These are phyloP conservation scores for Trichoderma koningii DNA, from an alignment of 2,329 filamentous ascomycete genomes.

Conservation along the genomic window DNA sequence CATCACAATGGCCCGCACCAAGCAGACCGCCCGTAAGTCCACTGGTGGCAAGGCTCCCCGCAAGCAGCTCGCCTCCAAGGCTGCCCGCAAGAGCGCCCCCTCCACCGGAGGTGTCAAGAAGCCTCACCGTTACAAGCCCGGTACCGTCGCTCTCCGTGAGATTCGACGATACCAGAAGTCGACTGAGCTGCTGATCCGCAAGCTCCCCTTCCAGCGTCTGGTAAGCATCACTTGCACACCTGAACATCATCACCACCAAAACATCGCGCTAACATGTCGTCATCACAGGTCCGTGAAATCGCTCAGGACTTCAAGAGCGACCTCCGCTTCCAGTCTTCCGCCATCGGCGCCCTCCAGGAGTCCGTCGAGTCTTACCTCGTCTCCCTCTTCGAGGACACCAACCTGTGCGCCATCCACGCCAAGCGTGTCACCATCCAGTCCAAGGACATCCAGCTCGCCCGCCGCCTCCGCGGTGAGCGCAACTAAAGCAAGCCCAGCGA, in stretches of 20 bases:
- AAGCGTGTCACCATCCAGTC: constrained; percentile 98
- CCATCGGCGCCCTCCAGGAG: constrained; percentile 96
- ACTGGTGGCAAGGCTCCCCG: constrained; percentile 76
- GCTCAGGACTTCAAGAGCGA: constrained; percentile 94
- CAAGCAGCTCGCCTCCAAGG: constrained; percentile 99
- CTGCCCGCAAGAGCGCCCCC: constrained; percentile 95
- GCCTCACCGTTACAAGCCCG: constrained; percentile 87
- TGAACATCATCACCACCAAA: background rate
- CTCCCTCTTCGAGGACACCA: constrained; percentile 97
- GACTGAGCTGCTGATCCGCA: constrained; percentile 93
- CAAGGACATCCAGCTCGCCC: constrained; percentile 96
- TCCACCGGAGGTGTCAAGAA: constrained; percentile 98
- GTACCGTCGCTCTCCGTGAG: constrained; percentile 96
- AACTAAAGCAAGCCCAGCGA: constrained; percentile 58
- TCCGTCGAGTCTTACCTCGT: constrained; percentile 98
- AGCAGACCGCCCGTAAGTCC: constrained; percentile 73
- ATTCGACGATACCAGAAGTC: constrained; percentile 98
- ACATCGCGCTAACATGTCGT: background rate
- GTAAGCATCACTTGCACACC: constrained; percentile 48
- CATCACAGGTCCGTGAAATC: constrained; percentile 77
- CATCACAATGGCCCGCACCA: constrained; percentile 63
- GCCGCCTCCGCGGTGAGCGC: constrained; percentile 91
- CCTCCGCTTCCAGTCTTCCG: constrained; percentile 96
- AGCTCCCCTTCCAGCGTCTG: constrained; percentile 96
- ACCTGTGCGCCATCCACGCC: constrained; percentile 97